phyloP scores from a whole-genome alignment of 2,329 filamentous ascomycete genomes.

The Diaporthe citri region DNA sequence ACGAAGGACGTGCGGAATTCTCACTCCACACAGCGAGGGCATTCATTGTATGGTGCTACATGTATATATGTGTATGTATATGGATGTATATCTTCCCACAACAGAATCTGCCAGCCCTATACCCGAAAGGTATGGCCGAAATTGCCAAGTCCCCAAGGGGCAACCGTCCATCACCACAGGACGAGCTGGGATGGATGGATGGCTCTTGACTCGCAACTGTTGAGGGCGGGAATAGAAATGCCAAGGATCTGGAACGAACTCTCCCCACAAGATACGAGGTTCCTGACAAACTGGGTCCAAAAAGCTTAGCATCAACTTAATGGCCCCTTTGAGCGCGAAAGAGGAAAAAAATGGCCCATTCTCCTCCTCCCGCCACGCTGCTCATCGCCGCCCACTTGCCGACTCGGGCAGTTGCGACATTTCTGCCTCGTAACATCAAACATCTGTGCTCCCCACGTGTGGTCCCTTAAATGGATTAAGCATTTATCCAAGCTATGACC shows the following conservation, averaged over 20 bases:
- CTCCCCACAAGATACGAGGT: conserved; percentile 23
- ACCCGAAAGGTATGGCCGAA: conserved; percentile 15
- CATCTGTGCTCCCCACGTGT: neutral
- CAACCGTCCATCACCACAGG: neutral
- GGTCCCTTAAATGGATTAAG: neutral
- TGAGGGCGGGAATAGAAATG: conserved; percentile 10
- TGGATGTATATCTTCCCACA: neutral
- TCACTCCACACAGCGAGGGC: neutral
- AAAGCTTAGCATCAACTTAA: conserved; percentile 25
- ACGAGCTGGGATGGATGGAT: conserved; percentile 2
- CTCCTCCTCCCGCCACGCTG: neutral
- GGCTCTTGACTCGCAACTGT: conserved; percentile 9
- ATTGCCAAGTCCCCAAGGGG: conserved; percentile 12
- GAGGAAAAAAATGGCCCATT: neutral
- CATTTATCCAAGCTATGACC: neutral
- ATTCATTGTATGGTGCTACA: neutral
- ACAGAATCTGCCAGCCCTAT: neutral
- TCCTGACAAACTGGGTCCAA: neutral
- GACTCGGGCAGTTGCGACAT: neutral
- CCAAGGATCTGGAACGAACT: conserved; percentile 17
- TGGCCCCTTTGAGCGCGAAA: neutral
- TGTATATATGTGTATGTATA: neutral
- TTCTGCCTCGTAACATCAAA: neutral
- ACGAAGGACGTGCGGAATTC: neutral
- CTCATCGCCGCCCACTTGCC: neutral